Evolutionary conservation across 225 moss, liverwort and hornwort species (phyloP).

Genomic region (Pseudisothecium myosuroides): DNA sequence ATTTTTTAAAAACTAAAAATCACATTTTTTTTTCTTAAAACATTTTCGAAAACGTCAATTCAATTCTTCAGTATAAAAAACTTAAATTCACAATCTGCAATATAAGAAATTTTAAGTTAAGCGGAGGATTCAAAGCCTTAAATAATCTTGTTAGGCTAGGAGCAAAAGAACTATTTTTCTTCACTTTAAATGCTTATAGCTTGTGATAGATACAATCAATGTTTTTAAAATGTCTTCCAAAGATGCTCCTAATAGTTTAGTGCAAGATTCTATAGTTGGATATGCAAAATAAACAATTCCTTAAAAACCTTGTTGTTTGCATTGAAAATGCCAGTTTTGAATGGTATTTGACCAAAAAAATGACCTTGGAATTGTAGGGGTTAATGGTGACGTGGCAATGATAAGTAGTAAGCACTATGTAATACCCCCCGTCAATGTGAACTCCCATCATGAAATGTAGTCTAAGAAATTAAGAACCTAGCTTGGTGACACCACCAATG

Average conservation of each 20-base stretch:
- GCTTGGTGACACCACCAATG: background rate
- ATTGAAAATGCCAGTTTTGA: background rate
- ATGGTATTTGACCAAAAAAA: background rate
- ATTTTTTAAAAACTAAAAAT: too few species aligned
- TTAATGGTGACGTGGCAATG: too few species aligned
- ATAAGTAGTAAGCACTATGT: too few species aligned
- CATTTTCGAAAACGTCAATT: too few species aligned
- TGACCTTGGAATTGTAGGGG: too few species aligned
- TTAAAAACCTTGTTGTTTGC: background rate
- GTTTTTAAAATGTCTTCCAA: background rate
- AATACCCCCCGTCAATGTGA: too few species aligned
- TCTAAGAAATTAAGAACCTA: fast-evolving
- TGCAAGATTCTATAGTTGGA: background rate
- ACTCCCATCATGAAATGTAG: too few species aligned
- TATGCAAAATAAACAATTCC: background rate
- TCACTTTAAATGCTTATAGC: background rate
- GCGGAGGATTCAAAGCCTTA: background rate
- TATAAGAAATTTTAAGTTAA: background rate
- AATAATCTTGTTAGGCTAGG: too few species aligned
- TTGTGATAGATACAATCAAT: background rate
- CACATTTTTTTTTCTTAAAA: too few species aligned
- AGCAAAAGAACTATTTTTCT: background rate
- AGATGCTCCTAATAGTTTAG: background rate
- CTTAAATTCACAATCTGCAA: background rate
- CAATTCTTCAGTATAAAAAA: background rate